Percentiles rank a stretch among this genome's conserved stretches.
Evolutionary conservation across 2,329 filamentous ascomycete genomes (phyloP).

Genomic region (Thielaviopsis populi): DNA sequence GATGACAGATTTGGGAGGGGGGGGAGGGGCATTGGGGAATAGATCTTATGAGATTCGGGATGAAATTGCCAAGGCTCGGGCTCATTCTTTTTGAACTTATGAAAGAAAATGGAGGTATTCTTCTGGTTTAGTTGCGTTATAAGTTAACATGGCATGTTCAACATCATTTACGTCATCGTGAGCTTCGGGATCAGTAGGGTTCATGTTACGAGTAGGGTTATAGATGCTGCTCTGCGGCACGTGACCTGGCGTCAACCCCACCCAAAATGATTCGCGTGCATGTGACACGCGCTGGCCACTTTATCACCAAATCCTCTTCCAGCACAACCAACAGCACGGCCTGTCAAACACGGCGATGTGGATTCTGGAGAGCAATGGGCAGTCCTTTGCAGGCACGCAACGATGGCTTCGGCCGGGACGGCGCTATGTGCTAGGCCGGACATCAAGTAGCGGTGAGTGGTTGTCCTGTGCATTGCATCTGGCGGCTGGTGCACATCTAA

Average conservation of each 20-base stretch:
- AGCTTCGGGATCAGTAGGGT: background rate
- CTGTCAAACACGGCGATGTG: slow-evolving; percentile 8
- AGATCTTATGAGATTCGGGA: background rate
- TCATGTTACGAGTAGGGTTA: background rate
- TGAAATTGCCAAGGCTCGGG: too few relatives aligned
- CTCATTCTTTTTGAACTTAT: too few relatives aligned
- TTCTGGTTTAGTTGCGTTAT: background rate
- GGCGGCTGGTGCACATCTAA: background rate
- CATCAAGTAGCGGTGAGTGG: slow-evolving; percentile 6
- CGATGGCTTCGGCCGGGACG: slow-evolving; percentile 15
- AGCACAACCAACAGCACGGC: background rate
- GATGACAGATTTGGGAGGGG: slow-evolving; percentile 6
- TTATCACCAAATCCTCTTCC: background rate
- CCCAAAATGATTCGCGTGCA: background rate
- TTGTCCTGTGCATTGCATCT: background rate
- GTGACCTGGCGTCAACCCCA: slow-evolving; percentile 7
- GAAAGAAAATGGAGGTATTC: background rate
- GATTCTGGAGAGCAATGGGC: slow-evolving; percentile 12
- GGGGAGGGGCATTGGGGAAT: background rate
- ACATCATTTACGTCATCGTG: background rate
- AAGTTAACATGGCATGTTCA: background rate
- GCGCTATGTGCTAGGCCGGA: slow-evolving; percentile 12
- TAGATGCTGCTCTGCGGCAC: background rate
- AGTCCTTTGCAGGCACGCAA: slow-evolving; percentile 5
- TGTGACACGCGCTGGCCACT: background rate